phyloP scores from a whole-genome alignment of 768 basidiomycete genomes.

The Dendrothele bispora region DNA sequence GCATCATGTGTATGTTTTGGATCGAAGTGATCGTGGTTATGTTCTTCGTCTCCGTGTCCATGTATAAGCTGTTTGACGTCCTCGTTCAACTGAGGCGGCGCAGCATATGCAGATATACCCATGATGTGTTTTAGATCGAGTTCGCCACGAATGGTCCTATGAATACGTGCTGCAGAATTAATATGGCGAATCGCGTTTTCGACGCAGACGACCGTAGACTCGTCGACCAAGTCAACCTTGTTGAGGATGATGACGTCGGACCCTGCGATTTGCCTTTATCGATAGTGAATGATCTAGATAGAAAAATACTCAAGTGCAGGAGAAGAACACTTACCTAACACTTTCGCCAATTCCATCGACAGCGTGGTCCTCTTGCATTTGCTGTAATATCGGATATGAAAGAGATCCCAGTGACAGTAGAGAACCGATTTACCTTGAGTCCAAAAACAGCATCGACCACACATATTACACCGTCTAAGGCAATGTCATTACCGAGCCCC shows the following conservation, averaged over 20 bases:
- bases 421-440: conserved; percentile 29
- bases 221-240: conserved; percentile 76
- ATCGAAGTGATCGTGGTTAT: conserved; percentile 28
- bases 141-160: conserved; percentile 67
- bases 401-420: neutral
- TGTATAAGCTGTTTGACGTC: conserved; percentile 29
- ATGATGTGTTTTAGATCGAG: conserved; percentile 80
- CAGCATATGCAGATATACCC: conserved; percentile 75
- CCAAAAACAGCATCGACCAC: conserved; percentile 92
- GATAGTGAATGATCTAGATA: neutral
- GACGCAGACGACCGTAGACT: conserved; percentile 42
- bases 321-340: conserved; percentile 53
- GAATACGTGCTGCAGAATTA: conserved; percentile 78
- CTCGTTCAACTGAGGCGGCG: too few relatives aligned
- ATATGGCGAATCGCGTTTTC: conserved; percentile 67
- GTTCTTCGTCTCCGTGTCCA: conserved; percentile 28
- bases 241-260: conserved; percentile 92
- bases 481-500: conserved; percentile 68
- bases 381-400: conserved; percentile 42
- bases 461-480: conserved; percentile 87
- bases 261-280: conserved; percentile 84
- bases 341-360: conserved; percentile 71
- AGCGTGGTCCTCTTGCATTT: conserved; percentile 80
- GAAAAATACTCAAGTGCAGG: neutral
- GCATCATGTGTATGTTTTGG: conserved; percentile 33